Evolutionary conservation across 1,284 basidiomycete genomes (phyloP).

Genomic region (Sporisorium graminicola): DNA sequence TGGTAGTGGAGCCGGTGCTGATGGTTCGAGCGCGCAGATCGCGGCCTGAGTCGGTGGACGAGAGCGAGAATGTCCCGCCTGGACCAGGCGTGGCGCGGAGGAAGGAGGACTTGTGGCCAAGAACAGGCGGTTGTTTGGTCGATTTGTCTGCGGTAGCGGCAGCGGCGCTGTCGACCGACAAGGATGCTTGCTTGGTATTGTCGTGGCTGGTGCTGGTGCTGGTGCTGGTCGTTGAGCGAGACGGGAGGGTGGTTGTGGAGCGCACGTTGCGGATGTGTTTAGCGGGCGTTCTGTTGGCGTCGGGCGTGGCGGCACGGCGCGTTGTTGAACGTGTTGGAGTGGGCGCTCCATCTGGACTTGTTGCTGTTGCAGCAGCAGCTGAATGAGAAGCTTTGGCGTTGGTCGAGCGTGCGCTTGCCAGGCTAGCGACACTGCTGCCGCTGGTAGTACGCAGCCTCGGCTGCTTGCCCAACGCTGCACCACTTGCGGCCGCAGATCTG

Average conservation of each 20-base stretch:
- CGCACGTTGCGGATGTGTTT: conserved; percentile 19
- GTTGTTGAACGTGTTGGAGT: conserved; percentile 8
- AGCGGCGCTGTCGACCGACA: conserved; percentile 17
- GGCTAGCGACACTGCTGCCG: conserved; percentile 11
- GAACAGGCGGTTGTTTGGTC: background rate
- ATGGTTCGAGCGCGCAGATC: conserved; percentile 22
- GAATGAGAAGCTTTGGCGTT: background rate
- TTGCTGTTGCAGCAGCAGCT: background rate
- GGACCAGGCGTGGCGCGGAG: conserved; percentile 51
- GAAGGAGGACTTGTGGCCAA: conserved; percentile 35
- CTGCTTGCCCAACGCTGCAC: background rate
- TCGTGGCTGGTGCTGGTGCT: background rate
- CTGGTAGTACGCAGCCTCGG: conserved; percentile 17
- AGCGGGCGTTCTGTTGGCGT: conserved; percentile 31
- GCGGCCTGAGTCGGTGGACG: conserved; percentile 20
- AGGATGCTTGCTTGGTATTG: background rate
- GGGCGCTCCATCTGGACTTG: background rate
- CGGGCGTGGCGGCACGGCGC: conserved; percentile 1
- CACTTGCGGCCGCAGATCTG: background rate
- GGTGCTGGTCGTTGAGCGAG: conserved; percentile 6
- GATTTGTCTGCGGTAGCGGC: background rate
- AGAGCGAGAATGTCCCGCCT: conserved; percentile 41
- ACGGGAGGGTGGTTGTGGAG: conserved; percentile 13
- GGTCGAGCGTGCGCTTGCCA: conserved; percentile 9
- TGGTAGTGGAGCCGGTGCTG: conserved; percentile 6